Evolutionary conservation across 805 yeast genomes (phyloP).

Genomic region (Candida peoriensis): DNA sequence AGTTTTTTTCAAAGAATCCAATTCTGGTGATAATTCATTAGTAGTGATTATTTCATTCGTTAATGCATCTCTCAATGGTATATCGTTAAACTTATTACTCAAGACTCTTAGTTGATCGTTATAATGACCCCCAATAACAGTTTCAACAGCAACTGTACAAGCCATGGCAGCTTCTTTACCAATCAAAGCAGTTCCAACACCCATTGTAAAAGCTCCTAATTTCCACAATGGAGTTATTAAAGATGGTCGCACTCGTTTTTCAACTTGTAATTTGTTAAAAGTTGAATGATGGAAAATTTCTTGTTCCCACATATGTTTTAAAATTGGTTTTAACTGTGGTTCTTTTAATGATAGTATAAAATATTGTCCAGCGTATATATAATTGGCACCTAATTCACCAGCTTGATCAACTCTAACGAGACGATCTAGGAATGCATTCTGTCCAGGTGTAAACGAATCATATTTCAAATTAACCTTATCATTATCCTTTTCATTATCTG

Average conservation of each 20-base stretch:
- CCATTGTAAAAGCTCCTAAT: constrained; percentile 81
- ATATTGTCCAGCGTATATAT: constrained; percentile 89
- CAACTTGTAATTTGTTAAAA: constrained; percentile 70
- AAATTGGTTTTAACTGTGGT: constrained; percentile 72
- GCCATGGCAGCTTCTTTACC: constrained; percentile 99
- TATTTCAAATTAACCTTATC: background rate
- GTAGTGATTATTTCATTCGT: constrained; percentile 18
- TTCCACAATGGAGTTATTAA: constrained; percentile 91
- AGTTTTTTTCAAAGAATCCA: constrained; percentile 49
- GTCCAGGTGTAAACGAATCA: constrained; percentile 34
- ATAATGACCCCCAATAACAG: constrained; percentile 95
- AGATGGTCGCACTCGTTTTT: constrained; percentile 86
- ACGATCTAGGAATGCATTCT: constrained; percentile 65
- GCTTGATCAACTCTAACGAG: constrained; percentile 94
- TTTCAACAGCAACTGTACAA: constrained; percentile 97
- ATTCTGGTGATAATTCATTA: constrained; percentile 44
- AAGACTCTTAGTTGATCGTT: constrained; percentile 82
- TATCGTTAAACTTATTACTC: constrained; percentile 58
- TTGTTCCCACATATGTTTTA: constrained; percentile 98
- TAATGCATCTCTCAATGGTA: constrained; percentile 30
- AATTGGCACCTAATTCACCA: constrained; percentile 94
- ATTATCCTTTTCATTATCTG: background rate
- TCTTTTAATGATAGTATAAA: constrained; percentile 61
- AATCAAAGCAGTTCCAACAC: constrained; percentile 77
- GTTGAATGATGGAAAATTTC: constrained; percentile 88